Percentiles rank a stretch among this genome's conserved stretches.
These are phyloP conservation scores for Backusella circina DNA, from an alignment of 192 early-diverging fungal species.

Conservation along the genomic window DNA sequence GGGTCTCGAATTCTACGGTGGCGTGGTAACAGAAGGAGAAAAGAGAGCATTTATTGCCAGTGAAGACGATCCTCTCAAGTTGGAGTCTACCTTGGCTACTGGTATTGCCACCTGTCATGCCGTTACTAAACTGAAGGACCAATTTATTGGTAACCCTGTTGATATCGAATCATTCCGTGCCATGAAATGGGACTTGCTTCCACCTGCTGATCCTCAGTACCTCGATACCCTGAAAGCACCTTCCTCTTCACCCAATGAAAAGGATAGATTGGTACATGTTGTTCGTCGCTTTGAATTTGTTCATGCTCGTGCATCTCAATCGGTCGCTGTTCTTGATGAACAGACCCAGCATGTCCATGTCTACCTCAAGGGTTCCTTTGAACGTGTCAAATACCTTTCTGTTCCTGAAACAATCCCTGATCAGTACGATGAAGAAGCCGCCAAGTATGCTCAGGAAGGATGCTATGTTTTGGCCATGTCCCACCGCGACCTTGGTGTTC, in stretches of 20 bases:
- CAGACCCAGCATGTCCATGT: constrained; percentile 52
- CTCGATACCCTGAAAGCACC: constrained; percentile 52
- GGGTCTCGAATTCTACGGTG: constrained; percentile 62
- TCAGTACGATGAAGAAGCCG: constrained; percentile 54
- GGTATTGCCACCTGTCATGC: constrained; percentile 65
- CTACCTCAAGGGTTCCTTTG: constrained; percentile 79
- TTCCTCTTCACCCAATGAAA: constrained; percentile 23
- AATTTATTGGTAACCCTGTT: no score
- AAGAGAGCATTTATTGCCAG: constrained; percentile 24
- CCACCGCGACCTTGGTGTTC: constrained; percentile 52
- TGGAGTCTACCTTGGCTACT: constrained; percentile 30
- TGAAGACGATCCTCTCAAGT: constrained; percentile 15
- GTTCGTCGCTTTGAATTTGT: constrained; percentile 77
- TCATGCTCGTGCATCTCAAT: constrained; percentile 75
- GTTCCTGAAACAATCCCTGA: constrained; percentile 43
- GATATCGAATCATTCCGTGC: constrained; percentile 74
- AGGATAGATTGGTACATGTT: constrained; percentile 42
- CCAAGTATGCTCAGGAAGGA: constrained; percentile 64
- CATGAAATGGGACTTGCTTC: constrained; percentile 47
- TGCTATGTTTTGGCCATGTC: constrained; percentile 81
- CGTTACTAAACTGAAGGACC: constrained; percentile 54
- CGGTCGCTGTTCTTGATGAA: constrained; percentile 60
- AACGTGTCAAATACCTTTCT: constrained; percentile 57
- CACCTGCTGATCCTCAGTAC: constrained; percentile 22
- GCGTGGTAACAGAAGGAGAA: not conserved